phyloP scores from a whole-genome alignment of 768 basidiomycete genomes.

The Hydnum rufescens region DNA sequence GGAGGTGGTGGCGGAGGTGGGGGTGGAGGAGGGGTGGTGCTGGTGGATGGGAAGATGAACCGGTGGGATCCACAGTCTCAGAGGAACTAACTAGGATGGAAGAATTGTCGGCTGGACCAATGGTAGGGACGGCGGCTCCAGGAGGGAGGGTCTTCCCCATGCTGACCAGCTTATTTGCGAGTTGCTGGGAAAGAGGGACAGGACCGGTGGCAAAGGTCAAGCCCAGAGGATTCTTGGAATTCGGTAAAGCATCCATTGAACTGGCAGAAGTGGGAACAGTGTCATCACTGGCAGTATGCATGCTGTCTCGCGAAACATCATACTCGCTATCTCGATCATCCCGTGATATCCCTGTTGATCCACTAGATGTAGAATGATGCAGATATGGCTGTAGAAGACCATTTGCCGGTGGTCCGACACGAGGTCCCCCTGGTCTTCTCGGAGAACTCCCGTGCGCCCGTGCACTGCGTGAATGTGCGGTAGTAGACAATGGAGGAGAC shows the following conservation, averaged over 20 bases:
- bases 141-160: not conserved
- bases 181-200: not conserved
- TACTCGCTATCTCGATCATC: not conserved
- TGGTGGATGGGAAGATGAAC: constrained; percentile 15
- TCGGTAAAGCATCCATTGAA: not conserved
- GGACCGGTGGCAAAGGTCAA: not conserved
- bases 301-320: not conserved
- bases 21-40: constrained; percentile 16
- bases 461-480: not conserved
- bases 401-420: not conserved
- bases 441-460: not conserved
- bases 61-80: too few species aligned
- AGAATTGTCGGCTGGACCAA: too few species aligned
- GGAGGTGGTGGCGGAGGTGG: constrained; percentile 18
- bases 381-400: not conserved
- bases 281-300: not conserved
- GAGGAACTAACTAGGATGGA: too few species aligned
- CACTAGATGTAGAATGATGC: not conserved
- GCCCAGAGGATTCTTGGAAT: constrained; percentile 4
- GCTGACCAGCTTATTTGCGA: not conserved
- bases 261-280: not conserved
- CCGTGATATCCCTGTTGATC: not conserved
- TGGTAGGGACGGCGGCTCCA: too few species aligned
- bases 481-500: not conserved
- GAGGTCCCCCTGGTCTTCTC: not conserved